phyloP scores from a whole-genome alignment of 2,329 filamentous ascomycete genomes.

The Gremmenia infestans region DNA sequence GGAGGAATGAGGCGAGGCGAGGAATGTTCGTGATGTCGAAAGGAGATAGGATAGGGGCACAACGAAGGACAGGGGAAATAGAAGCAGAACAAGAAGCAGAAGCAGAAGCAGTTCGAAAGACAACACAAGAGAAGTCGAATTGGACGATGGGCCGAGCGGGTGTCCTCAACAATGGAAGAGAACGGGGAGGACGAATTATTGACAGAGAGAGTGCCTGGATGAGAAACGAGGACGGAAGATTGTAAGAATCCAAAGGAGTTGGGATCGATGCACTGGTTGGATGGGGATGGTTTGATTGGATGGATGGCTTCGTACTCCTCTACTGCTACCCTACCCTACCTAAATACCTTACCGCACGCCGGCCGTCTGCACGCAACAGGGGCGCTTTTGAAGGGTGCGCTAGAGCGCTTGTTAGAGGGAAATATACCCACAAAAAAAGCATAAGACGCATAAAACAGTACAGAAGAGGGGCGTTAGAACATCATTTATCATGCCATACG shows the following conservation, averaged over 20 bases:
- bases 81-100: conserved; percentile 8
- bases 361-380: too few relatives aligned
- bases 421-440: too few relatives aligned
- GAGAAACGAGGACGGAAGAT: background rate
- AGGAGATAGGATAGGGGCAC: background rate
- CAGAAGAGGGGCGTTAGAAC: background rate
- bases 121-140: background rate
- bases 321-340: too few relatives aligned
- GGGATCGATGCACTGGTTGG: too few relatives aligned
- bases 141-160: background rate
- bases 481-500: background rate
- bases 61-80: conserved; percentile 20
- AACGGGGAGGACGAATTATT: background rate
- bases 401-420: too few relatives aligned
- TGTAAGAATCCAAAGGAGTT: too few relatives aligned
- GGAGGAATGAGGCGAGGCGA: conserved; percentile 15
- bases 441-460: too few relatives aligned
- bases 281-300: too few relatives aligned
- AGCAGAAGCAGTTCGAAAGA: background rate
- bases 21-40: conserved; percentile 14
- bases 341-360: too few relatives aligned
- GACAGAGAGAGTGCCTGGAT: background rate
- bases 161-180: background rate
- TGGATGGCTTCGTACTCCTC: too few relatives aligned
- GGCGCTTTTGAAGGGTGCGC: too few relatives aligned